Evolutionary conservation across 2,329 filamentous ascomycete genomes (phyloP).

Genomic region (Paecilomyces niveus): DNA sequence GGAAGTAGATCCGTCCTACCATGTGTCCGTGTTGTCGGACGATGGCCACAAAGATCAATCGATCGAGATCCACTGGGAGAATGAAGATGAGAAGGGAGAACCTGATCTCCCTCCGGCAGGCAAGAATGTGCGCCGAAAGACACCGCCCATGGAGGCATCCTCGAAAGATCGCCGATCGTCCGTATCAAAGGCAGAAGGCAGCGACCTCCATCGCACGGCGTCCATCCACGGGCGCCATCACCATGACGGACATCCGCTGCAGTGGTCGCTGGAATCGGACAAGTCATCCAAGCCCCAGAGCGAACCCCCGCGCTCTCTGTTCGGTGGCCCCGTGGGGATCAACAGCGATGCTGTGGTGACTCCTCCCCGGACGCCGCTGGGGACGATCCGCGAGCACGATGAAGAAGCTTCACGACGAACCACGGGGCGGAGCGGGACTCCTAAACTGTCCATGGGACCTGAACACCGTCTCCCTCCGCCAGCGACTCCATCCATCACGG

Average conservation of each 20-base stretch:
- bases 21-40: slow-evolving; percentile 8
- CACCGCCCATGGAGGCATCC: not conserved
- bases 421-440: not conserved
- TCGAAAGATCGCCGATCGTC: slow-evolving; percentile 17
- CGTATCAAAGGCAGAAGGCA: not conserved
- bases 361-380: slow-evolving; percentile 38
- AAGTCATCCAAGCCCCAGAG: not conserved
- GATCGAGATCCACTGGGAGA: slow-evolving; percentile 5
- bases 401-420: slow-evolving; percentile 31
- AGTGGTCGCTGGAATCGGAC: slow-evolving; percentile 24
- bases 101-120: not conserved
- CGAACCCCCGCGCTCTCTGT: slow-evolving; percentile 24
- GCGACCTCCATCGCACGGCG: slow-evolving; percentile 25
- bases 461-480: not conserved
- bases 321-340: slow-evolving; percentile 23
- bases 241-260: slow-evolving; percentile 12
- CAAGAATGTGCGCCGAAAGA: not conserved
- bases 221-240: slow-evolving; percentile 31
- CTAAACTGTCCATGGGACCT: not conserved
- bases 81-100: not conserved
- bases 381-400: slow-evolving; percentile 46
- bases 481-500: not conserved
- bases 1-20: slow-evolving; percentile 11
- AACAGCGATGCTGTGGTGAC: slow-evolving; percentile 15
- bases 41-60: not conserved